phyloP scores from a whole-genome alignment of 192 early-diverging fungal genomes.

The Entomortierella lignicola region DNA sequence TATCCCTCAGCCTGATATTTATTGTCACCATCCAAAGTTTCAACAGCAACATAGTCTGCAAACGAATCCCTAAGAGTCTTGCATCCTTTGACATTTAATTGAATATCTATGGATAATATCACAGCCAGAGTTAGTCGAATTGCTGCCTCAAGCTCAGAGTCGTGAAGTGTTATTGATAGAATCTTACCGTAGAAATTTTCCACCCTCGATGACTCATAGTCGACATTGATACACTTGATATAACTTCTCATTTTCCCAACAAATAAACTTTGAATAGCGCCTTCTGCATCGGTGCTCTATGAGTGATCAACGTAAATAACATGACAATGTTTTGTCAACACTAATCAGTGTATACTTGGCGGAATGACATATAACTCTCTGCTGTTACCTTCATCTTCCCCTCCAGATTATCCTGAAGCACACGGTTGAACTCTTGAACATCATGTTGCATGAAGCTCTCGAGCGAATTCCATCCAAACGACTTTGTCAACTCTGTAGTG shows the following conservation, averaged over 20 bases:
- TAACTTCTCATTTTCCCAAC: conserved; percentile 98
- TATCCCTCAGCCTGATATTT: conserved; percentile 93
- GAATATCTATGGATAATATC: conserved; percentile 75
- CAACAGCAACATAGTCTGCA: conserved; percentile 87
- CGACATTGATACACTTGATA: conserved; percentile 94
- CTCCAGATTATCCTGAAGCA: conserved; percentile 97
- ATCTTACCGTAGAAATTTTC: conserved; percentile 92
- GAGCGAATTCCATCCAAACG: conserved; percentile 97
- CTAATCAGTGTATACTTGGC: too few relatives aligned
- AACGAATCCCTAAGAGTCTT: conserved; percentile 90
- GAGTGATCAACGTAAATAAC: too few relatives aligned
- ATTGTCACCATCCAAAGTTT: conserved; percentile 96
- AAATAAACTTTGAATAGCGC: conserved; percentile 91
- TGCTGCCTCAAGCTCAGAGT: neutral
- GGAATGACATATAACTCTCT: too few relatives aligned
- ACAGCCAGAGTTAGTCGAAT: neutral
- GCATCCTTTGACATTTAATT: conserved; percentile 96
- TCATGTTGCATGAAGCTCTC: conserved; percentile 99
- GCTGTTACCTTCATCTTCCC: conserved; percentile 93
- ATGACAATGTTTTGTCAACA: too few relatives aligned
- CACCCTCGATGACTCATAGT: conserved; percentile 92
- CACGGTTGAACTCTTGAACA: conserved; percentile 97
- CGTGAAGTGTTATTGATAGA: neutral
- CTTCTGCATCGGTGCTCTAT: conserved; percentile 89
- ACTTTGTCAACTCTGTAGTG: conserved; percentile 95